phyloP scores from a whole-genome alignment of 768 basidiomycete genomes.

The Candolleomyces efflorescens region DNA sequence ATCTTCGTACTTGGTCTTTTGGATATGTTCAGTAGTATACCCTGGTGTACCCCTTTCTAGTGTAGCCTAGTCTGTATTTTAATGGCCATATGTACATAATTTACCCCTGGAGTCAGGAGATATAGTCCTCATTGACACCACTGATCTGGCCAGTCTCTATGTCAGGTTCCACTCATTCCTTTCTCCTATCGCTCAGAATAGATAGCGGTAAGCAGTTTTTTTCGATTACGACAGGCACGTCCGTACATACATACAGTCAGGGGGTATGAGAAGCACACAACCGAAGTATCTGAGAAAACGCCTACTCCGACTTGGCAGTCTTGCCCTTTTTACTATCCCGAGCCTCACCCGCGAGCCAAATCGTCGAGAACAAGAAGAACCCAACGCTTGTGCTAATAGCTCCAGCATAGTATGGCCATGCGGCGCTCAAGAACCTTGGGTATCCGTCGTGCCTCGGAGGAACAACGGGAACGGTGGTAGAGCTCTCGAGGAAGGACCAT shows the following conservation, averaged over 20 bases:
- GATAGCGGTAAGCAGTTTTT: not conserved
- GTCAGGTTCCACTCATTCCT: too few species aligned
- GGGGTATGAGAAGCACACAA: not conserved
- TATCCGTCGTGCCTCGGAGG: conserved; percentile 95
- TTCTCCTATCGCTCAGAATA: too few species aligned
- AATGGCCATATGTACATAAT: too few species aligned
- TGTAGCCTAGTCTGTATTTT: too few species aligned
- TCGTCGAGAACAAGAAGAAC: conserved; percentile 79
- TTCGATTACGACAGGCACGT: not conserved
- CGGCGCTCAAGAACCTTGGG: conserved; percentile 91
- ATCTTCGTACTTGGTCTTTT: too few species aligned
- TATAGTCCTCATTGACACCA: too few species aligned
- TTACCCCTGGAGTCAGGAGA: too few species aligned
- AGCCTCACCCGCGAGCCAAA: conserved; percentile 88
- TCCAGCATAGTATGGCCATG: conserved; percentile 93
- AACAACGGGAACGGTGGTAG: conserved; percentile 80
- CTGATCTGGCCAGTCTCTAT: too few species aligned
- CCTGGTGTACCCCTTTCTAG: too few species aligned
- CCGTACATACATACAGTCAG: not conserved
- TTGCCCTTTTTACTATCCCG: conserved; percentile 53
- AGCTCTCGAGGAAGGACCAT: conserved; percentile 68
- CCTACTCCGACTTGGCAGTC: conserved; percentile 39
- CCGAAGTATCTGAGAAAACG: not conserved
- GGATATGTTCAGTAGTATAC: too few species aligned
- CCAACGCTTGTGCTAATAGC: conserved; percentile 85